Evolutionary conservation across 306 rosid genomes (phyloP), one percentile per base, ranked within the genome.

Genomic region (Fragaria nilgerrensis): DNA sequence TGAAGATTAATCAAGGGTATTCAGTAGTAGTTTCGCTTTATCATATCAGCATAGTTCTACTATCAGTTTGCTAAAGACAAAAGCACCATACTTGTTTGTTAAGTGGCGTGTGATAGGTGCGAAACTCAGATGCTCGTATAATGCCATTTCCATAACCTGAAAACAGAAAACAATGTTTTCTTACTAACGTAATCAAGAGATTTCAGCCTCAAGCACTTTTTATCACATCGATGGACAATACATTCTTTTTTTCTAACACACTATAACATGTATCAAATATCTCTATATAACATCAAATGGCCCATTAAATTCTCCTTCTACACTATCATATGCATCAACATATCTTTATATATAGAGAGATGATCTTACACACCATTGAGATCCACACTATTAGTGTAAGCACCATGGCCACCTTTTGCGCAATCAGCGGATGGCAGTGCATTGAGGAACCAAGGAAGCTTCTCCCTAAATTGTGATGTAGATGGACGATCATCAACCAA

Each of bases 351-450:
- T n/a, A 39, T 16, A 53, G 68, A 65, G 68, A 65, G 36, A 64
- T 36, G 67, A 84, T 66, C 61, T 62, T 77, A 70, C 89, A 70
- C 68, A 92, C 98, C 98, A 72, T 88, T 87, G 70, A 94, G 85
- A 90, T 94, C 94, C 69, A 94, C 85, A 85, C 98, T 94, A 78
- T 89, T 94, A 85, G 98, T 90, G 86, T 94, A 94, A 78, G 98
- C 98, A 78, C 98, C 98, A 80, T 94, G 98, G 76, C 98, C 98
- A 82, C 97, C 97, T 89, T 94, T 94, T 67, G 98, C 98, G 87
- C 98, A 94, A 86, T 94, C 98, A 78, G 98, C 96, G 43, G 98
- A 94, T 78, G 98, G 97, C 80, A 94, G 78, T 20, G 98, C 96
- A 85, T 92, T 81, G 74, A 94, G 97, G 84, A 94, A 94, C 98